Conservation (phyloP, 2,329 filamentous ascomycete species). For the Orbilia blumenaviensis region DNA sequence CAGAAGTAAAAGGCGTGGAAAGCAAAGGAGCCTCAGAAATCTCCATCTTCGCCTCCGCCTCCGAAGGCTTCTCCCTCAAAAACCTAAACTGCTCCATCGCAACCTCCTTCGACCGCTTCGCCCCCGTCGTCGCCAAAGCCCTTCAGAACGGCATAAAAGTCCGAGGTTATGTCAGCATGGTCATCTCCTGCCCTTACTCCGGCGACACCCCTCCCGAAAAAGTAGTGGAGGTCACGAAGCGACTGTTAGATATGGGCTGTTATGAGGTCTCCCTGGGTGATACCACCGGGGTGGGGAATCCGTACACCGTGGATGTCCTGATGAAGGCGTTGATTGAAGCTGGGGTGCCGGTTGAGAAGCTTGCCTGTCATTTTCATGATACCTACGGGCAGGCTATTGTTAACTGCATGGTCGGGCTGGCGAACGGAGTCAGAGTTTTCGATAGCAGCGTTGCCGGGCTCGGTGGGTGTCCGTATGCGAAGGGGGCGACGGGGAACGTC, state of each 20-base stretch:
- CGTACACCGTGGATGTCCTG: conserved; percentile 60
- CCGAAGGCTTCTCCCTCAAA: conserved; percentile 79
- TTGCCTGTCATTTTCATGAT: conserved; percentile 88
- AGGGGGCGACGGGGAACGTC: conserved; percentile 86
- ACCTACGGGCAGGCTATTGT: conserved; percentile 87
- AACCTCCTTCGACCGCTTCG: conserved; percentile 76
- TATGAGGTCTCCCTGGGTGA: conserved; percentile 91
- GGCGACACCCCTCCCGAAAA: conserved; percentile 72
- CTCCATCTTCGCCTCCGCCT: conserved; percentile 82
- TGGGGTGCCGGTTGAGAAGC: conserved; percentile 73
- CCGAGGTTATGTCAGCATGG: conserved; percentile 81
- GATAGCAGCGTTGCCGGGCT: conserved; percentile 82
- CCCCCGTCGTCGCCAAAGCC: conserved; percentile 73
- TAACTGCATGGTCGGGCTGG: conserved; percentile 79
- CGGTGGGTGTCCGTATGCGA: conserved; percentile 85
- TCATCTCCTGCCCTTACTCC: conserved; percentile 81
- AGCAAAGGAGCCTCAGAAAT: conserved; percentile 74
- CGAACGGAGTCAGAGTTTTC: conserved; percentile 80
- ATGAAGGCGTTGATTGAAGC: conserved; percentile 72
- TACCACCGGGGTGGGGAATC: conserved; percentile 87
- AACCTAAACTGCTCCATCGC: conserved; percentile 84
- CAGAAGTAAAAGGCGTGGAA: too few relatives aligned
- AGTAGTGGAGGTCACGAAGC: conserved; percentile 73
- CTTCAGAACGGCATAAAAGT: conserved; percentile 74
- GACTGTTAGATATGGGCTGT: conserved; percentile 82